phyloP scores from a whole-genome alignment of 192 early-diverging fungal genomes.

The Linnemannia schmuckeri region DNA sequence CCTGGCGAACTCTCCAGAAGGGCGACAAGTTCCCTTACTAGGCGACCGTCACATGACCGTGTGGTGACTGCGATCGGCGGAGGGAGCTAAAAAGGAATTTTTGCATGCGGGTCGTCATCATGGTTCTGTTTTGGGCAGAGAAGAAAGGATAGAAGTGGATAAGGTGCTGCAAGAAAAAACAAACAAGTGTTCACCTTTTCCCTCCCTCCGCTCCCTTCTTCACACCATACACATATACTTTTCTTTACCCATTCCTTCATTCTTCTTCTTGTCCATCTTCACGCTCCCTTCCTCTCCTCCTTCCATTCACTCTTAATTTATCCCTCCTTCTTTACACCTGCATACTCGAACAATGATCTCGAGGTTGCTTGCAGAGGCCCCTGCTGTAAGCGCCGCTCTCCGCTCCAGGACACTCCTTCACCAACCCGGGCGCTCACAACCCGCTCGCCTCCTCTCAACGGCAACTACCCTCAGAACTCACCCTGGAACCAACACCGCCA shows the following conservation, averaged over 20 bases:
- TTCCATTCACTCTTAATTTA: background rate
- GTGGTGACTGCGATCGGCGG: background rate
- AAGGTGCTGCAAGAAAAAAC: background rate
- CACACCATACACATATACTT: background rate
- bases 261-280: background rate
- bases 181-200: background rate
- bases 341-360: conserved; percentile 39
- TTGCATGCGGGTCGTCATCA: background rate
- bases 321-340: background rate
- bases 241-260: background rate
- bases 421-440: conserved; percentile 4
- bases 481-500: background rate
- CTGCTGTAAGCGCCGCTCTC: conserved; percentile 34
- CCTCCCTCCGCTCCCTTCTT: background rate
- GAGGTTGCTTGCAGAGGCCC: conserved; percentile 51
- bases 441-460: conserved; percentile 35
- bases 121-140: conserved; percentile 1
- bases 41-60: background rate
- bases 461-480: conserved; percentile 26
- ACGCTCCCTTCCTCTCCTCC: background rate
- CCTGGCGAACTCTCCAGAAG: too few species aligned
- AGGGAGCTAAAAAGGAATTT: background rate
- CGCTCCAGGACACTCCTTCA: background rate
- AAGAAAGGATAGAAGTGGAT: background rate
- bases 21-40: background rate